Evolutionary conservation across 2,329 filamentous ascomycete genomes (phyloP), one percentile per base, ranked within the genome.

Genomic region (Ascosphaera aggregata): DNA sequence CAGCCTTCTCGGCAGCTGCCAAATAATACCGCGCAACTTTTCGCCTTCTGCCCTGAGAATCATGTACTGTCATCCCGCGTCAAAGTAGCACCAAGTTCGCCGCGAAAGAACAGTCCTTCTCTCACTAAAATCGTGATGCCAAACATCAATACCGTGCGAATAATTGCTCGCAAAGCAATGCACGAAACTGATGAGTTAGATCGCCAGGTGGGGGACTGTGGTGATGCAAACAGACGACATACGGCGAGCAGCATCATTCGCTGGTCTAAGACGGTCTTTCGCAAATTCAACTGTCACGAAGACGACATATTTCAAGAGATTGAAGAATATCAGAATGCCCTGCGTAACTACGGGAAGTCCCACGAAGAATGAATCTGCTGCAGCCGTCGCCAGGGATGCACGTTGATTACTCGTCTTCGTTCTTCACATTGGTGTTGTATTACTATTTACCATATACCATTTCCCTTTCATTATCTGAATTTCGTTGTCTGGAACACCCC

Each of bases 101-200:
- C n/a, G n/a, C n/a, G n/a, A n/a, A n/a, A n/a, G n/a, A n/a, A n/a
- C n/a, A n/a, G n/a, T n/a, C n/a, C 34, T 35, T n/a, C 7, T 7
- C n/a, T 15, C 5, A 35, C 18, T 18, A 56, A 56, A 36, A 41
- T 49, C 3, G 49, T 52, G 4, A 37, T 51, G 20, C 54, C 57
- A 2, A 49, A 57, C 39, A 39, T 55, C 9, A 53, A 49, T 34
- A 56, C 54, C 9, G 46, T 58, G 39, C 50, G 56, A 31, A 54
- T 58, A 22, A 54, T 60, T 39, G 48, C 52, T 1, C 51, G 51
- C 41, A 49, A 46, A 9, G 57, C 56, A 2, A 42, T 52, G 20
- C 44, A 44, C 18, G 55, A 59, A 39, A 49, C 49, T 17, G 38
- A 42, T 16, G 40, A 40, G 4, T 37, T 41, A 18, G 27, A 42